Evolutionary conservation across 768 basidiomycete genomes (phyloP), one percentile per base, ranked within the genome.

Genomic region (Termitomyces sp.): DNA sequence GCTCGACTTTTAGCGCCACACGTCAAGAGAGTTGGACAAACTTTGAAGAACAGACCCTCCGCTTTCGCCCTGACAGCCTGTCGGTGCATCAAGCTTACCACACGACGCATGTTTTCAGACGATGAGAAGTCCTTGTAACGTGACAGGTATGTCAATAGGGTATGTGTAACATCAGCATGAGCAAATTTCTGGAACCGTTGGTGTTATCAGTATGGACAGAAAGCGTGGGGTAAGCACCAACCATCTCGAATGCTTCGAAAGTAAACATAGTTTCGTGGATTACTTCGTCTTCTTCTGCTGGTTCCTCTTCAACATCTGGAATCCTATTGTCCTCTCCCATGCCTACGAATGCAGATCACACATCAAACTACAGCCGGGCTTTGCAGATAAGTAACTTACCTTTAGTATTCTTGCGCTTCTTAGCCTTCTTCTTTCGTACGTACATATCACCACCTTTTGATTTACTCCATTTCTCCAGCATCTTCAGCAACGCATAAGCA

Each of bases 31-130:
- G 23, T 36, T 35, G 11, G 23, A 69, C 81, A 51, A 56, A 94
- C 96, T 73, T 95, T 92, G 82, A 96, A 99, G 71, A 93, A 98
- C 9, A 99, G 72, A 0, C 89, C 96, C 67, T 98, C 97, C 1
- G 94, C 92, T 68, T 97, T 94, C 15, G 88, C 87, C 63, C 82
- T 86, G 57, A 99, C 84, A 42, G 88, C 94, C 60, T 96, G 92
- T 13, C 97, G 83, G 67, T 98, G 92, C 62, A 99, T 79, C 61
- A 99, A 73, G 60, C 81, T 83, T 32, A 98, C 94, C 36, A 93
- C 88, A 44, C 94, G 83, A 68, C 90, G 91, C 86, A 98, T 89
- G 66, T 88, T 80, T 63, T 98, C 92, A 0, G 88, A 72, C 5
- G 81, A 78, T 2, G 77, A 71, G 68, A 95, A 94, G 50, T 94